These are phyloP conservation scores for Sphaceloma murrayae DNA, from an alignment of 2,329 filamentous ascomycete genomes.

Conservation along the genomic window DNA sequence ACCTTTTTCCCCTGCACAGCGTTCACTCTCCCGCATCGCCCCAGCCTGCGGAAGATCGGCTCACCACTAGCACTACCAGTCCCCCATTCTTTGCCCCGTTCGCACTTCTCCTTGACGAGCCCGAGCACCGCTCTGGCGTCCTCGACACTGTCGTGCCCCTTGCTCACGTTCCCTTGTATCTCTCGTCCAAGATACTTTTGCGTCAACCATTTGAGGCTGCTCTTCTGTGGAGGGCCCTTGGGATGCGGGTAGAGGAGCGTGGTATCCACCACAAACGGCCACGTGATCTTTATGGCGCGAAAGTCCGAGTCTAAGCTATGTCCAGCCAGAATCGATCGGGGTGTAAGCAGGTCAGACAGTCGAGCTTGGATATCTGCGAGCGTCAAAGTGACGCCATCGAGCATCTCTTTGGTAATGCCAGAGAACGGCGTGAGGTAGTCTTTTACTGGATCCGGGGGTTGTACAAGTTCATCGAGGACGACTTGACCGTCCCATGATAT, in stretches of 20 bases:
- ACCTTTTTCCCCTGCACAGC: conserved; percentile 6
- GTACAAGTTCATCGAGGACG: conserved; percentile 83
- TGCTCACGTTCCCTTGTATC: conserved; percentile 67
- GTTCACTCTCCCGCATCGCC: conserved; percentile 25
- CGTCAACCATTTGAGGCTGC: conserved; percentile 78
- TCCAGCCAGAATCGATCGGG: conserved; percentile 64
- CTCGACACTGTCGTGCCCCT: conserved; percentile 85
- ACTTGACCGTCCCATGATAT: conserved; percentile 76
- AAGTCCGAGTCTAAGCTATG: conserved; percentile 79
- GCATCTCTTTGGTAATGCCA: conserved; percentile 80
- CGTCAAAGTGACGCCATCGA: conserved; percentile 73
- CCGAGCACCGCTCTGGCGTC: conserved; percentile 87
- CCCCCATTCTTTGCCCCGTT: conserved; percentile 82
- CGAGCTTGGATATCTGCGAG: conserved; percentile 72
- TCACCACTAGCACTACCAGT: conserved; percentile 69
- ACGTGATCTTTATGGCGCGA: conserved; percentile 71
- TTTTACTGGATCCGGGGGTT: conserved; percentile 75
- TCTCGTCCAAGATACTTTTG: conserved; percentile 78
- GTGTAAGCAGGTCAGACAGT: conserved; percentile 55
- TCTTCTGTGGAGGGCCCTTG: conserved; percentile 79
- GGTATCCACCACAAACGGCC: conserved; percentile 91
- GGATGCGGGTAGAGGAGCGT: conserved; percentile 83
- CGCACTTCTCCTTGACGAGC: conserved; percentile 89
- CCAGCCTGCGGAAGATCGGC: conserved; percentile 78
- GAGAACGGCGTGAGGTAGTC: conserved; percentile 83